Evolutionary conservation across 2,329 filamentous ascomycete species (phyloP).

Genomic region (Phaeosphaeriaceae sp.): DNA sequence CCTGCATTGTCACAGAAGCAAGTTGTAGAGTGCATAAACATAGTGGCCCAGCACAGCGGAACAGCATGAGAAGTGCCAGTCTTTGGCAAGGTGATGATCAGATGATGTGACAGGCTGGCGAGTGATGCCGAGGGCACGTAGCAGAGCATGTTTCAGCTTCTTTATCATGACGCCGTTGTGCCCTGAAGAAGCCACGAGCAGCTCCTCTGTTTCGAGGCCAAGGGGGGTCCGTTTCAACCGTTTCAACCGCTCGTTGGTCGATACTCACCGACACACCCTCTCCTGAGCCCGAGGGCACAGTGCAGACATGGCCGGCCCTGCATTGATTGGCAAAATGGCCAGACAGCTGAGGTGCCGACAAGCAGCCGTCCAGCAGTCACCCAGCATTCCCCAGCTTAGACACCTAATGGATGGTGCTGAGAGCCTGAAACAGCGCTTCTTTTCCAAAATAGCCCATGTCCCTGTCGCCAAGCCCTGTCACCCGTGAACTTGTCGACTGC

Average conservation of each 20-base stretch:
- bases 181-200: slow-evolving; percentile 17
- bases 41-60: neutral
- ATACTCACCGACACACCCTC: slow-evolving; percentile 12
- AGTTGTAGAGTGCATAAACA: slow-evolving; percentile 4
- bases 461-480: slow-evolving; percentile 22
- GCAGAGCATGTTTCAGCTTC: slow-evolving; percentile 26
- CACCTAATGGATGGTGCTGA: slow-evolving; percentile 11
- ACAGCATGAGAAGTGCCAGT: slow-evolving; percentile 6
- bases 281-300: slow-evolving; percentile 25
- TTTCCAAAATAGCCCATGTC: slow-evolving; percentile 16
- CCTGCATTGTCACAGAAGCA: slow-evolving; percentile 1
- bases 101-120: slow-evolving; percentile 18
- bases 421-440: slow-evolving; percentile 10
- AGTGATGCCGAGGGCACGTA: slow-evolving; percentile 16
- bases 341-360: neutral
- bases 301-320: slow-evolving; percentile 10
- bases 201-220: slow-evolving; percentile 30
- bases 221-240: slow-evolving; percentile 25
- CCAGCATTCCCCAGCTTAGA: slow-evolving; percentile 3
- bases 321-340: neutral
- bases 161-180: neutral
- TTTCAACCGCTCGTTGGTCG: slow-evolving; percentile 18
- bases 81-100: slow-evolving; percentile 17
- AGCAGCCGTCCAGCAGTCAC: no score
- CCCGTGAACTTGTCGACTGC: slow-evolving; percentile 8